A percentile compares a stretch with the other conserved stretches of the same genome.
Evolutionary conservation across 805 yeast species (phyloP).

Genomic region (Candida tammaniensis): DNA sequence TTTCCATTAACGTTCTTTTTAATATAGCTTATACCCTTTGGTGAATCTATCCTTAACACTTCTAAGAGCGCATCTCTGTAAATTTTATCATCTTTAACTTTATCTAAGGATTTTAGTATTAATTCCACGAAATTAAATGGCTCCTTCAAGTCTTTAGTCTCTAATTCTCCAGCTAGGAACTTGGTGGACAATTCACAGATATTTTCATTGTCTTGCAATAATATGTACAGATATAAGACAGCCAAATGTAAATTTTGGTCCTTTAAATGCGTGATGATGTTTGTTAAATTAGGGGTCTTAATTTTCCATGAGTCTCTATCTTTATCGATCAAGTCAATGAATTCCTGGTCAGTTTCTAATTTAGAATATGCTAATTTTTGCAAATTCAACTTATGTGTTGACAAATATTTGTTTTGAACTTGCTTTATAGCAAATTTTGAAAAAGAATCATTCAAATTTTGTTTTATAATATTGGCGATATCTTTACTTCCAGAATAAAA

Average conservation of each 20-base stretch:
- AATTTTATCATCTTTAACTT: constrained; percentile 18
- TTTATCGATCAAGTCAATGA: constrained; percentile 12
- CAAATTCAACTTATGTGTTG: constrained; percentile 5
- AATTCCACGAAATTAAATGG: constrained; percentile 7
- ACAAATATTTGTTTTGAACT: constrained; percentile 7
- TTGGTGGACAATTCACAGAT: constrained; percentile 6
- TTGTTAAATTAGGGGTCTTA: constrained; percentile 2
- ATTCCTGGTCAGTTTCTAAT: constrained; percentile 8
- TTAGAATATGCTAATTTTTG: constrained; percentile 11
- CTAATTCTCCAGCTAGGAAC: constrained; percentile 4
- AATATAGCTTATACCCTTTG: constrained; percentile 29
- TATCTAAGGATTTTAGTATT: constrained; percentile 8
- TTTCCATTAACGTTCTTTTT: constrained; percentile 24
- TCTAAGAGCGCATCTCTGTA: constrained; percentile 33
- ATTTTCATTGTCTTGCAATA: constrained; percentile 8
- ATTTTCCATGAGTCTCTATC: constrained; percentile 16
- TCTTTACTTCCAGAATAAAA: constrained; percentile 7
- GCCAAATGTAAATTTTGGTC: constrained; percentile 7
- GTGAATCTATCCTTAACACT: constrained; percentile 26
- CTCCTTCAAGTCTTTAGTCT: background rate
- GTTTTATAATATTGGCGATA: constrained; percentile 4
- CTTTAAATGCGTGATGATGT: constrained; percentile 6
- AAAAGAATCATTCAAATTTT: constrained; percentile 5
- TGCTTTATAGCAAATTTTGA: constrained; percentile 5
- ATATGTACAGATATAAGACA: constrained; percentile 10